Conservation (phyloP, 2,329 filamentous ascomycete species). For the Ambrosiella beaveri region DNA sequence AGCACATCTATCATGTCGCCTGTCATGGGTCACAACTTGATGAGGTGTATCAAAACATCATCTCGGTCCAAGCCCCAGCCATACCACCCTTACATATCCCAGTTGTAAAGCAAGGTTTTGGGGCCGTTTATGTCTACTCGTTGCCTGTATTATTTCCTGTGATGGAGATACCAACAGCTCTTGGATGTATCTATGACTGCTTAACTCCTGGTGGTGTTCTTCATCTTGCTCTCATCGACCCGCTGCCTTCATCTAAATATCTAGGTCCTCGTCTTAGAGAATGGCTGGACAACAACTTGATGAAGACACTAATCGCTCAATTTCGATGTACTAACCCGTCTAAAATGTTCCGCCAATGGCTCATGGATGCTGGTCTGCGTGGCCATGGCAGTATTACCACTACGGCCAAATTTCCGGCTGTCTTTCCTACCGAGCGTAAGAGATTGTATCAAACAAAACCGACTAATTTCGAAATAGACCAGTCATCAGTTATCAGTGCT, state of each 20-base stretch:
- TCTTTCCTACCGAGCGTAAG: constrained; percentile 19
- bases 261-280: constrained; percentile 38
- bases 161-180: constrained; percentile 36
- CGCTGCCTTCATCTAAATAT: constrained; percentile 36
- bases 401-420: constrained; percentile 32
- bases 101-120: constrained; percentile 27
- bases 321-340: constrained; percentile 44
- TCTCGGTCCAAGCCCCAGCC: constrained; percentile 24
- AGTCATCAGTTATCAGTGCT: neutral
- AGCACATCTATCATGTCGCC: constrained; percentile 30
- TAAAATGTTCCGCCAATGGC: constrained; percentile 39
- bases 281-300: constrained; percentile 46
- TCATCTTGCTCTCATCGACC: constrained; percentile 45
- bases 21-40: constrained; percentile 14
- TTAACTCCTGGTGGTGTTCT: constrained; percentile 38
- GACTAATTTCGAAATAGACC: neutral
- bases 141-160: constrained; percentile 40
- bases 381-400: constrained; percentile 30
- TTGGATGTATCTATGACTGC: constrained; percentile 38
- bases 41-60: constrained; percentile 23
- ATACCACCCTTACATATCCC: constrained; percentile 22
- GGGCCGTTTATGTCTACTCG: constrained; percentile 33
- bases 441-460: constrained; percentile 3
- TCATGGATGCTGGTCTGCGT: constrained; percentile 36
- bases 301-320: constrained; percentile 39